A percentile compares a stretch with the other conserved stretches of the same genome.
phyloP scores from a whole-genome alignment of 1,139 yeast species.

The Sugiyamaella paludigena region DNA sequence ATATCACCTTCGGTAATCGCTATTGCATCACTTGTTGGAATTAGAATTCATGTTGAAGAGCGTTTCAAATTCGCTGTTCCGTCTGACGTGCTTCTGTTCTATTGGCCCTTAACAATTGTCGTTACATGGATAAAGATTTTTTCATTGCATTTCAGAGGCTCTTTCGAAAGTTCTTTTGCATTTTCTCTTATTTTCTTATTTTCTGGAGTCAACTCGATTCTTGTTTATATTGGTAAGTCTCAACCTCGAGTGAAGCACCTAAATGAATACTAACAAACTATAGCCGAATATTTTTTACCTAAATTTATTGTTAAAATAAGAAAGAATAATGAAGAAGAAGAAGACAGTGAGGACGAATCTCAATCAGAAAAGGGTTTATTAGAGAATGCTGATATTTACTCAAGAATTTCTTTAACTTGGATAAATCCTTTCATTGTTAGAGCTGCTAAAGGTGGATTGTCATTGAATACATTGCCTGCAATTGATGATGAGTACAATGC shows the following conservation, averaged over 20 bases:
- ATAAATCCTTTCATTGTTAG: conserved; percentile 78
- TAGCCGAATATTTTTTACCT: conserved; percentile 23
- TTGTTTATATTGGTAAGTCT: conserved; percentile 11
- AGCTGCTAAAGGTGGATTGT: conserved; percentile 67
- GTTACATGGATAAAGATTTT: conserved; percentile 47
- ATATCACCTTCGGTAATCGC: conserved; percentile 10
- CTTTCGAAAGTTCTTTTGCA: conserved; percentile 1
- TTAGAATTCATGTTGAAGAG: conserved; percentile 61
- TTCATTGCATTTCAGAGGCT: conserved; percentile 26
- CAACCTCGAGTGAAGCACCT: no score
- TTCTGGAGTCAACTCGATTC: conserved; percentile 9
- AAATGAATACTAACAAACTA: conserved; percentile 4
- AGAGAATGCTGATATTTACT: conserved; percentile 75
- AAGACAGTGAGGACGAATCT: conserved; percentile 9
- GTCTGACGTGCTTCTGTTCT: conserved; percentile 62
- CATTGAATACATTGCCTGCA: conserved; percentile 73
- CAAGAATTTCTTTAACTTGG: conserved; percentile 78
- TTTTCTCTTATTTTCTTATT: conserved; percentile 4
- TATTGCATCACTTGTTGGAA: conserved; percentile 34
- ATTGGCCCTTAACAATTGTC: conserved; percentile 61
- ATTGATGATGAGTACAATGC: conserved; percentile 65
- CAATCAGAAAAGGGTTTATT: conserved; percentile 21
- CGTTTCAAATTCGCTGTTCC: conserved; percentile 63
- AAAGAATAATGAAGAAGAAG: conserved; percentile 5
- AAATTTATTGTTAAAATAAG: conserved; percentile 11